Base-by-base conservation (phyloP, 805 yeast genomes). In the Pichia paraexigua region DNA sequence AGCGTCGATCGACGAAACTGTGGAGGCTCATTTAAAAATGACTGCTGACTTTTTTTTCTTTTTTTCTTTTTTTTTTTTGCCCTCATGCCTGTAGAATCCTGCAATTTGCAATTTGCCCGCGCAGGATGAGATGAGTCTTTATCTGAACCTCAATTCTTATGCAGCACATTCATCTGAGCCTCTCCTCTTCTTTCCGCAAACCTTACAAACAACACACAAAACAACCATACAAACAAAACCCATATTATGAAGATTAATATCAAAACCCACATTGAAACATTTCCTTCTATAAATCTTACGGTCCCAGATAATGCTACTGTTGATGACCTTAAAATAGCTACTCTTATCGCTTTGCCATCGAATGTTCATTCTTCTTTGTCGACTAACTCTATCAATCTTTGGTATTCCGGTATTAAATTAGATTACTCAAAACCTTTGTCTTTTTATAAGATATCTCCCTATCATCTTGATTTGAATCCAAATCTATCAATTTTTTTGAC, bases 221-320 rank as follows among this genome's bases (percentile, higher is more conserved):
- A 12, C 35, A 30, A 12, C 3, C 35, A 30, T 12, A 30, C 5
- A 2, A 12, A 12, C 35, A 30, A 10, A 30, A 30, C 35, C 9
- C 30, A 12, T 10, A 30, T 2, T n/a, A 35, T 35, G 39, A 35
- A 35, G 20, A 17, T 35, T 20, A 35, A 35, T 11, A n/a, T 35
- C 39, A 35, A 35, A 11, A 35, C 39, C 20, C 39, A 35, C 39
- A 35, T 35, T 8, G 39, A 35, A 35, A 3, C 39, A 2, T n/a
- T 35, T 35, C 39, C 39, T 35, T 35, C 39, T 9, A 35, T 35
- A 35, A 35, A 18, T 8, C 39, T 35, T n/a, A 74, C 79, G n/a
- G 66, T 78, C 30, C 77, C 82, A 1, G 75, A 75, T 52, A 72
- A 75, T 60, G 68, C 80, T 47, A 73, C 82, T 1, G 80, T 77